Evolutionary conservation across 75 land plant genomes (phyloP), one percentile per base, ranked within the genome.

Genomic region (Chamaecyparis obtusa): DNA sequence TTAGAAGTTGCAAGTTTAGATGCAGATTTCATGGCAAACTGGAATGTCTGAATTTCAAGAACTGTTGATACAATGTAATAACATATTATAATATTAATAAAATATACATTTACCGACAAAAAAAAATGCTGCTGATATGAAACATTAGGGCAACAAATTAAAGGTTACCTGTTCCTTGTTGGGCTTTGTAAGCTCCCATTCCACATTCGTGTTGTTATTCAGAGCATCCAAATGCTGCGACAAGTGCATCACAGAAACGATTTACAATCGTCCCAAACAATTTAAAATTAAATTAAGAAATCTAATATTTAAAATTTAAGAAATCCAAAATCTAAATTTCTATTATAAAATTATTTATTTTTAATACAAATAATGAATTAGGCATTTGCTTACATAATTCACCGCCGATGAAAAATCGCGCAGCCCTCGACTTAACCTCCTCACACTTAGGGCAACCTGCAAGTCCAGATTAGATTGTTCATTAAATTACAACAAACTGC

Each of bases 211-310:
- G 71, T 94, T 98, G 90, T 98, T 98, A 84, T 96, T 98, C 21
- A 96, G 95, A 30, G 93, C 88, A 87, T 98, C 95, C 60, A 94
- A 71, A 85, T 98, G 99, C 99, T 98, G 90, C 86, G 87, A 88
- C 32, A 46, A 32, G 69, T 17, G 15, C 44, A 43, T 43, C 44
- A 43, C 44, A 43, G 44, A 43, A 77, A 64, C 60, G 76, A 44
- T 48, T 84, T 82, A 82, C 30, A 67, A 33, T 17, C 49, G 37
- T 24, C 77, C 75, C 32, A 83, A 85, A 9, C 72, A 51, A 83
- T 43, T 43, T 2, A 43, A 43, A 43, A 43, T n/a, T n/a, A n/a
- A n/a, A n/a, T n/a, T n/a, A n/a, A n/a, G n/a, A n/a, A n/a, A n/a
- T n/a, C n/a, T n/a, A n/a, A n/a, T n/a, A n/a, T n/a, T n/a, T n/a